Conservation (phyloP, 2,329 filamentous ascomycete genomes). For the Lachnellula subtilissima region DNA sequence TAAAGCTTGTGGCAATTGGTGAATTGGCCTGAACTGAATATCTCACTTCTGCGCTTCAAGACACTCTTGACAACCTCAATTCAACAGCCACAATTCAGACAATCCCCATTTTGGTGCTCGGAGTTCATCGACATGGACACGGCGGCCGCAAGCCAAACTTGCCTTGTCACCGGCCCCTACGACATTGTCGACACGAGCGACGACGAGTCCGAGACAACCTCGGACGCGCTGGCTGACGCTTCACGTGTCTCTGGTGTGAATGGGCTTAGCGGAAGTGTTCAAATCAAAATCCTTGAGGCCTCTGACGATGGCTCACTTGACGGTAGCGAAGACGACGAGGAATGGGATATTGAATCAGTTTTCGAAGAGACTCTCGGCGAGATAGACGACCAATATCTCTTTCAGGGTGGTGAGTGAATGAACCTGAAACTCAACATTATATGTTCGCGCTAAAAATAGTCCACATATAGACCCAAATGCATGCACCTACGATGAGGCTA, state of each 20-base stretch:
- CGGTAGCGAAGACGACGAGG: slow-evolving; percentile 17
- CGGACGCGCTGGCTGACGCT: background rate
- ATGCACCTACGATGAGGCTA: slow-evolving; percentile 66
- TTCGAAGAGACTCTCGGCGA: slow-evolving; percentile 44
- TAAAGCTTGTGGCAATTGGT: background rate
- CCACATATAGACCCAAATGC: slow-evolving; percentile 18
- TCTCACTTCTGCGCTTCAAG: background rate
- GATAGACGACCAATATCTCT: slow-evolving; percentile 42
- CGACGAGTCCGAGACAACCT: background rate
- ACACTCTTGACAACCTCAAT: background rate
- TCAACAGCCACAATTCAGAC: background rate
- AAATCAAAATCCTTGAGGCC: slow-evolving; percentile 19
- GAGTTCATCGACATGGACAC: background rate
- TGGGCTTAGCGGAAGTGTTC: background rate
- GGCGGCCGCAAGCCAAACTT: background rate
- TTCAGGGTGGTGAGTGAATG: slow-evolving; percentile 35
- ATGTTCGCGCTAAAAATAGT: slow-evolving; percentile 22
- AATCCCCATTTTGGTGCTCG: no score
- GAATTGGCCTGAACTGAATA: background rate
- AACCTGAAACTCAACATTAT: slow-evolving; percentile 11
- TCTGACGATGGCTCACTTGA: slow-evolving; percentile 11
- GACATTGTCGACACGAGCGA: background rate
- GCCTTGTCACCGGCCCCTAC: background rate
- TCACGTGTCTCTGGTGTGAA: slow-evolving; percentile 11
- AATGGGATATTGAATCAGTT: slow-evolving; percentile 41